Percentiles rank a stretch among this genome's conserved stretches.
Evolutionary conservation across 1,284 basidiomycete genomes (phyloP).

Genomic region (Ceratobasidium theobromae): DNA sequence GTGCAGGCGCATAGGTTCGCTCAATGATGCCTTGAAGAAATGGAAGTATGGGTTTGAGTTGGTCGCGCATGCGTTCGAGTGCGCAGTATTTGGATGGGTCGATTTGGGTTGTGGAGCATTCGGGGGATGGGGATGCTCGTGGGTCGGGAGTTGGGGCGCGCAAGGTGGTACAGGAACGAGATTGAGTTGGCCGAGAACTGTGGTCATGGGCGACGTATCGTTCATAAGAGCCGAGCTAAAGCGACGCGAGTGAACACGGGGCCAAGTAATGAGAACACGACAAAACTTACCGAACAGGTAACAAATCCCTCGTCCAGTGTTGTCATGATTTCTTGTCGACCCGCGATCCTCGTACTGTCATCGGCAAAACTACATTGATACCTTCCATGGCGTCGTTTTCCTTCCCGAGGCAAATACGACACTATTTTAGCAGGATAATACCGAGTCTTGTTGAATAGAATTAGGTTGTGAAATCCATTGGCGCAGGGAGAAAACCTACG

Average conservation of each 20-base stretch:
- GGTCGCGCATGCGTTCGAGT: constrained; percentile 28
- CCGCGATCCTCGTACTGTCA: constrained; percentile 14
- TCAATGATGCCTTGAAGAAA: constrained; percentile 32
- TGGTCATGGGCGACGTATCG: neutral
- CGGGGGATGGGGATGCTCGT: constrained; percentile 15
- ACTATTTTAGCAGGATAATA: constrained; percentile 33
- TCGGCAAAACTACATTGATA: constrained; percentile 31
- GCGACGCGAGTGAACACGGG: neutral
- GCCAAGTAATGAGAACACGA: neutral
- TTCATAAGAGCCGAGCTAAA: constrained; percentile 21
- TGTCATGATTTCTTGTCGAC: constrained; percentile 7
- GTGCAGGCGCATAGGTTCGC: constrained; percentile 20
- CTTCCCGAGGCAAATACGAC: constrained; percentile 6
- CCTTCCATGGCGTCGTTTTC: constrained; percentile 7
- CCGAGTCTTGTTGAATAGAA: neutral
- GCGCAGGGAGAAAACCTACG: neutral
- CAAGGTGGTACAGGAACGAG: constrained; percentile 1
- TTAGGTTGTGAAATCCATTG: neutral
- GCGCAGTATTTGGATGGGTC: constrained; percentile 13
- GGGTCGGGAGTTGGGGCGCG: constrained; percentile 32
- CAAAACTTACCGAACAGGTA: constrained; percentile 25
- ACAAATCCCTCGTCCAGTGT: constrained; percentile 24
- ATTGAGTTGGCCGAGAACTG: neutral
- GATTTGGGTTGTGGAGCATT: neutral
- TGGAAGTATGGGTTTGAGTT: constrained; percentile 26